Evolutionary conservation across 257 asterid genomes (phyloP), one percentile per base, ranked within the genome.

Genomic region (Solanum sejunctum): DNA sequence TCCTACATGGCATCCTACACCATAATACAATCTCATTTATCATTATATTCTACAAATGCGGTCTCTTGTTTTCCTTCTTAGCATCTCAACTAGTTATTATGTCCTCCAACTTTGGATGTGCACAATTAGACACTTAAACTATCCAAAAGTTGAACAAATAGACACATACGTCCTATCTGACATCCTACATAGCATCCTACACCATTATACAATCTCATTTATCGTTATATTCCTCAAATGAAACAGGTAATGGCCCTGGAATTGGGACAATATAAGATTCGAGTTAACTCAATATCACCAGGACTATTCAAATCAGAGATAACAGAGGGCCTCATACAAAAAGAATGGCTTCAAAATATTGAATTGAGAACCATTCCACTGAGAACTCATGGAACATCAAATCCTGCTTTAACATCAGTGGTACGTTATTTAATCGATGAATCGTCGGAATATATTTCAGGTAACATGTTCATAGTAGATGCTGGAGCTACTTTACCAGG

Each of bases 231-330:
- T 61, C 9, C 60, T 81, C 57, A 71, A 75, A 60, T 71, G 41
- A 60, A 41, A 77, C 88, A 95, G 98, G 84, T 88, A 18, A 93
- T 95, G 99, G 99, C 97, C 3, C 0, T 92, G 86, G 98, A 93
- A 86, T 84, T 93, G 71, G 98, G 98, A 52, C 79, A 3, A 6
- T 67, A 92, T 84, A 90, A 90, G 39, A 95, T 95, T 85, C 88
- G 94, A 83, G 97, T 95, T 86, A 95, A 95, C 87, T 91, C 95
- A 6, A 91, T 95, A 84, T 88, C 98, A 8, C 97, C 96, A 0
- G 98, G 96, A 41, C 87, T 95, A 18, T 93, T 93, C 71, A 90
- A 88, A 55, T 93, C 97, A 1, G 98, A 95, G 90, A 95, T 93
- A 79, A 95, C 98, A 0, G 85, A 92, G 87, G 88, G 83, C n/a